Base-by-base conservation (phyloP, 805 yeast genomes). In the Priceomyces haplophilus region DNA sequence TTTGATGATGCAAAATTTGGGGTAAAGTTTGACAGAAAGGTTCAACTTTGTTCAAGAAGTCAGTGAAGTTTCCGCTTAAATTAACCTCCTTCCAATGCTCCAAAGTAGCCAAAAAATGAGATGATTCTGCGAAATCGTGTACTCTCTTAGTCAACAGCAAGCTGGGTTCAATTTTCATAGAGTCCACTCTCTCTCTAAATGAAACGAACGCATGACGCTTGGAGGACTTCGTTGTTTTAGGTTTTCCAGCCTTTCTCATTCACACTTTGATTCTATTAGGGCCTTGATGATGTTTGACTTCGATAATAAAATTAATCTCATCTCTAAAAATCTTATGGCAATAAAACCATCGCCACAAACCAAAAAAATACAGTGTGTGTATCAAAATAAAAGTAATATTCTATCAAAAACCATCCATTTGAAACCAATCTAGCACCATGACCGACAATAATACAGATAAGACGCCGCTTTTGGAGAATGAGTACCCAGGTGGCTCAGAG, bases 21-120 rank as follows among this genome's bases (percentile, higher is more conserved):
- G 98, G 91, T 35, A 93, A 67, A 7, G 95, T 81, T 55, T 82
- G 84, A 10, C 78, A 70, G 11, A 75, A 50, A 1, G 73, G 69
- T 45, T 78, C 79, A 0, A 84, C 76, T 35, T 73, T 72, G 5
- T 75, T 76, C 3, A 75, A 67, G 52, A 89, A 84, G 2, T 75
- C 79, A 1, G 83, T 75, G 56, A 88, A 93, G 35, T 73, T 72
- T 3, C 80, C 81, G 32, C 96, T 82, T 43, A 87, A 65, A 59
- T 90, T 91, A 44, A 87, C 79, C 56, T 93, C 98, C 44, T 72
- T 76, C 97, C 98, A 91, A 52, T 87, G 88, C 37, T 84, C 83
- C 46, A 85, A 69, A 0, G 96, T 81, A 10, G 93, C 77, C 21
- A 84, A 63, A 52, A 90, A 87, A 61, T 85, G 90, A 1, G 96